These are phyloP conservation scores for Candolleomyces aberdarensis DNA, from an alignment of 768 basidiomycete genomes.

Conservation along the genomic window DNA sequence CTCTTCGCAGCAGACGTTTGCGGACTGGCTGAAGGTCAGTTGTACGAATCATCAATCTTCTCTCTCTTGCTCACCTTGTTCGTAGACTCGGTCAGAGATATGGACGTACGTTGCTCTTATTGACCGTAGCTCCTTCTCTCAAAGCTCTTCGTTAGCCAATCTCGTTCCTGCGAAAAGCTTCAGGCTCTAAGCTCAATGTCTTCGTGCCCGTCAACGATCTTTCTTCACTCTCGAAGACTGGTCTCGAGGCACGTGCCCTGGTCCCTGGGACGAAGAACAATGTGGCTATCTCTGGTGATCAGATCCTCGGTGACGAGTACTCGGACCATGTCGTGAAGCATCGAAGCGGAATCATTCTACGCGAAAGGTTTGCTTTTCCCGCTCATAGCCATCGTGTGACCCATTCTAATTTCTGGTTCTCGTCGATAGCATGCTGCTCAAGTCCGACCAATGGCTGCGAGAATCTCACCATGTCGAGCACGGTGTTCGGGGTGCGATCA, in stretches of 20 bases:
- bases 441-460: constrained; percentile 89
- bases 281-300: constrained; percentile 73
- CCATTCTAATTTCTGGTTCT: background rate
- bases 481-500: constrained; percentile 88
- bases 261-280: constrained; percentile 72
- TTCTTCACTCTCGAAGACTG: constrained; percentile 71
- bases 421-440: constrained; percentile 66
- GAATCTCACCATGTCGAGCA: constrained; percentile 64
- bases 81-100: constrained; percentile 78
- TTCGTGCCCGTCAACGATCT: constrained; percentile 92
- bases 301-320: constrained; percentile 92
- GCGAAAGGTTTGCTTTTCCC: constrained; percentile 60
- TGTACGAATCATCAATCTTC: too few relatives aligned
- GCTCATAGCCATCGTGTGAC: background rate
- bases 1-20: constrained; percentile 64
- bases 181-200: constrained; percentile 79
- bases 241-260: constrained; percentile 52
- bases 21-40: constrained; percentile 79
- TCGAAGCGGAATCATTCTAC: constrained; percentile 89
- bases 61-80: background rate
- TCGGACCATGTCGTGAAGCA: constrained; percentile 93
- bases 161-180: constrained; percentile 76
- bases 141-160: constrained; percentile 52
- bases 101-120: constrained; percentile 65
- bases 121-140: too few relatives aligned